Base-by-base conservation (phyloP, 257 asterid genomes). In the Ehretia macrophylla region DNA sequence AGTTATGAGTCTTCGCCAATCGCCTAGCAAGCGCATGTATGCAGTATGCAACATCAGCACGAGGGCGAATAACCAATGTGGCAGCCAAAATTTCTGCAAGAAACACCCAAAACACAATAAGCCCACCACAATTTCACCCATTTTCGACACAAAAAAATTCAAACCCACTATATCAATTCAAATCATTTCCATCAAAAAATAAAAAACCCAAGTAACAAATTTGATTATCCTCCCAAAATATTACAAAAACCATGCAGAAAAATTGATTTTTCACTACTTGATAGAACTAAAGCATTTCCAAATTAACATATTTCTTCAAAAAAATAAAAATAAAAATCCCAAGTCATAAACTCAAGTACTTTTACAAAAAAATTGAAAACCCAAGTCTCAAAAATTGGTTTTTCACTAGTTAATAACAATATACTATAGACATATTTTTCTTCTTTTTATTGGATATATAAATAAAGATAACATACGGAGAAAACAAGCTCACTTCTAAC, bases 41-140 rank as follows among this genome's bases (percentile, higher is more conserved):
- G 78, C 99, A 92, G 80, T 88, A 92, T 13, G 93, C 97, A 79
- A 88, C 97, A 74, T 92, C 97, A 66, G 91, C 93, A 59, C 96
- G 81, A 56, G 99, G 95, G 32, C 96, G 87, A 51, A 74, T 47
- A 11, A 85, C 84, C 3, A 96, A 81, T 56, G 94, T 81, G 75
- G 83, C 91, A 56, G 76, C 80, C 86, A 88, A 65, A 75, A 92
- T 84, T 77, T 88, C 99, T 92, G 89, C 84, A 79, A 79, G 70
- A 75, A 77, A 68, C 77, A 83, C 58, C 70, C 72, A 57, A 72
- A 69, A 60, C 66, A 68, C 66, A 56, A 20, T 48, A 54, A 51
- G 46, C 55, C 60, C 65, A 40, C 64, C 6, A 44, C 4, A 10
- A 56, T 32, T n/a, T 56, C 14, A 32, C 22, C 22, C 60, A 56